Evolutionary conservation across 768 basidiomycete species (phyloP), one percentile per base, ranked within the genome.

Genomic region (Phylloporus sp.): DNA sequence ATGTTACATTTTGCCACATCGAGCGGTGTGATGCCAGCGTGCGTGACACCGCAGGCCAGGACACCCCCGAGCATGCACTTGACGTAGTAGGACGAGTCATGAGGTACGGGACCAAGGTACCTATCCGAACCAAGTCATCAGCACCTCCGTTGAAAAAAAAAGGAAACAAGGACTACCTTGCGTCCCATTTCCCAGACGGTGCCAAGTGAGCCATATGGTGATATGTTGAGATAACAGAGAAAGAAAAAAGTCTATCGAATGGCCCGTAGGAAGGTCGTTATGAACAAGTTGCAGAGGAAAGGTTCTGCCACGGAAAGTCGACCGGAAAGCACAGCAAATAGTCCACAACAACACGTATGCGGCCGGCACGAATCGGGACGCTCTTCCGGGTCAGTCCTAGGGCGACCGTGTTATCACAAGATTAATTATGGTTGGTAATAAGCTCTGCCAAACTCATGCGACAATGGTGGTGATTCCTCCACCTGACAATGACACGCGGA

Each of bases 1-100:
- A 90, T 90, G 76, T 90, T 90, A 69, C 88, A 90, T 72, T 90
- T 90, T 56, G 85, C 85, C 47, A 90, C 88, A 71, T 90, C 88
- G 50, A 90, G 79, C 28, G 88, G 88, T 11, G 88, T 90, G 67
- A 90, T 83, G 58, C 83, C 87, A 13, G 87, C 89, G 64, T 93
- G 90, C 53, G 90, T 93, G 64, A 87, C 20, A 71, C 90, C 90
- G 58, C 90, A 93, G 17, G 90, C 90, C 54, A 93, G 76, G 43
- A 75, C 75, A 79, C 90, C 90, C 62, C 89, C 90, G 57, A 93
- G 79, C 81, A 90, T 83, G 67, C 84, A 87, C 70, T 91, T 90
- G 64, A 81, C 66, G 66, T 90, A 90, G 77, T 90, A 90, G 39
- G 71, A 70, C 48, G 71, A 27, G 59, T 90, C 86, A 62, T 90